Evolutionary conservation across 208 protist species (phyloP).

Genomic region (Acanthamoeba lugdunensis): DNA sequence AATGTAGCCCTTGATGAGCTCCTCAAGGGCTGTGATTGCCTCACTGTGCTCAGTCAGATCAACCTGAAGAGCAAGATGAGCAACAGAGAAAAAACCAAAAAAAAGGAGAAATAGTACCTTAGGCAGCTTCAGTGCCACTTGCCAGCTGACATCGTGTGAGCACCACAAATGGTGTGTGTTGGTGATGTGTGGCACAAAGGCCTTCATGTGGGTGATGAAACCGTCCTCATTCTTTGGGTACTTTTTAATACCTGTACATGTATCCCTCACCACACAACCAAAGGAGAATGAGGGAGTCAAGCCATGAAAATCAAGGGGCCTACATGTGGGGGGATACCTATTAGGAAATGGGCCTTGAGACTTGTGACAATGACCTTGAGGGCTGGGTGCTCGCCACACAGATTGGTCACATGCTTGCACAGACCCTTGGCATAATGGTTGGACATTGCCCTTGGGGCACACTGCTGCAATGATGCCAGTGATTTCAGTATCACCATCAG

Average conservation of each 20-base stretch:
- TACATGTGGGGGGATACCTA: too few relatives aligned
- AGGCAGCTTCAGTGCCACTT: background rate
- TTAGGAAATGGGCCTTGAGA: constrained; percentile 48
- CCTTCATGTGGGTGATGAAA: constrained; percentile 7
- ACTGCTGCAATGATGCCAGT: background rate
- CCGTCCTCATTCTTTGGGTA: background rate
- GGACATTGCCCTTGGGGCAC: background rate
- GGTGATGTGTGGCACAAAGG: constrained; percentile 1
- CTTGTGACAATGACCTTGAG: background rate
- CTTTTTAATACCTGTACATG: background rate
- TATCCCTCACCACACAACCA: background rate
- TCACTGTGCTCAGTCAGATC: background rate
- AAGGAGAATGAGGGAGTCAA: background rate
- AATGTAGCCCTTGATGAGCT: constrained; percentile 17
- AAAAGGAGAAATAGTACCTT: background rate
- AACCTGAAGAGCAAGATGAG: constrained; percentile 2
- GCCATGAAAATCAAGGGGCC: too few relatives aligned
- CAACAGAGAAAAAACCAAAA: background rate
- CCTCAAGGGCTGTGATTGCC: constrained; percentile 1
- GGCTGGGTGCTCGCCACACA: constrained; percentile 12
- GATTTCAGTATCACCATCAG: constrained; percentile 12
- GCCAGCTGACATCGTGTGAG: background rate
- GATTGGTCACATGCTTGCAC: background rate
- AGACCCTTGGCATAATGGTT: constrained; percentile 50
- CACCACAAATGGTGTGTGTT: background rate